phyloP scores from a whole-genome alignment of 2,329 filamentous ascomycete species.

The Clonostachys rosea region DNA sequence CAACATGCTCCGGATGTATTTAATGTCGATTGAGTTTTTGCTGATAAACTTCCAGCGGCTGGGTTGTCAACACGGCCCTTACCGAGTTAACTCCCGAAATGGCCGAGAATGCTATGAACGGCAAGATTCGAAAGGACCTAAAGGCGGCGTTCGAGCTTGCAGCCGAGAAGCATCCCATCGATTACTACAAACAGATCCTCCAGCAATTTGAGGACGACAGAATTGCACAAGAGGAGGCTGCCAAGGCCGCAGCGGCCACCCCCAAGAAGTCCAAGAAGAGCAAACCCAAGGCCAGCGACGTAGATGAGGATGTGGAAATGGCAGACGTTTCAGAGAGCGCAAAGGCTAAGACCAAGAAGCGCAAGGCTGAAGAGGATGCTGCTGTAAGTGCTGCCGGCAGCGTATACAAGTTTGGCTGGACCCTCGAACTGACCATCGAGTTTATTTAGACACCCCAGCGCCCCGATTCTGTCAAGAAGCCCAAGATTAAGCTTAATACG shows the following conservation, averaged over 20 bases:
- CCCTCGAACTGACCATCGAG: too few species aligned
- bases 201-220: conserved; percentile 63
- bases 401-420: too few species aligned
- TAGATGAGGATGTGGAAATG: conserved; percentile 59
- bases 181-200: conserved; percentile 80
- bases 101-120: conserved; percentile 62
- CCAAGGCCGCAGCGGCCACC: conserved; percentile 33
- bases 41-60: conserved; percentile 56
- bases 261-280: conserved; percentile 36
- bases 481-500: conserved; percentile 60
- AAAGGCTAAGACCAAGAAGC: conserved; percentile 72
- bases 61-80: conserved; percentile 83
- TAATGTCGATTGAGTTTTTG: background rate
- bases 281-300: conserved; percentile 49
- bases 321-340: conserved; percentile 40
- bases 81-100: conserved; percentile 71
- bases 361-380: conserved; percentile 71
- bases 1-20: background rate
- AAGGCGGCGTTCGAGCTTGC: conserved; percentile 77
- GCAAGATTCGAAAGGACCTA: conserved; percentile 78
- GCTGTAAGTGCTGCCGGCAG: conserved; percentile 5
- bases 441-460: conserved; percentile 46
- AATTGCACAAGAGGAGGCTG: conserved; percentile 45
- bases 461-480: conserved; percentile 61
- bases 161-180: conserved; percentile 69